Evolutionary conservation across 2,329 filamentous ascomycete species (phyloP).

Genomic region (Macrophomina tecta): DNA sequence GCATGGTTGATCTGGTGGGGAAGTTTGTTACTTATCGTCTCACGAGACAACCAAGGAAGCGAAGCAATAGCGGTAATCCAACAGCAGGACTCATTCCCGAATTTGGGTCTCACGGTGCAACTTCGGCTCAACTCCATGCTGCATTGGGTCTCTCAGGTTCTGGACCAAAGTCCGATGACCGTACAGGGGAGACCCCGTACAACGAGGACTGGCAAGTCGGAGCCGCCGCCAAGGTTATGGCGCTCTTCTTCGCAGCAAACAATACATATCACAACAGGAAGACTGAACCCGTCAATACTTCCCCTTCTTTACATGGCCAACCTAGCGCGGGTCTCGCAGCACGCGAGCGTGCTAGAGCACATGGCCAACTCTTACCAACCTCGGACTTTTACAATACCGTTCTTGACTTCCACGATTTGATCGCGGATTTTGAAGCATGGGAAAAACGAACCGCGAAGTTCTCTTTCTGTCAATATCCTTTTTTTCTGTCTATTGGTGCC

Average conservation of each 20-base stretch:
- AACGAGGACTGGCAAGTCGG: constrained; percentile 89
- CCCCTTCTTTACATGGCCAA: constrained; percentile 22
- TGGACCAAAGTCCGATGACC: constrained; percentile 55
- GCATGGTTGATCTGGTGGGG: constrained; percentile 76
- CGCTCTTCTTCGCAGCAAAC: constrained; percentile 82
- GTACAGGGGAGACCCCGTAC: constrained; percentile 56
- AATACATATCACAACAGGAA: constrained; percentile 50
- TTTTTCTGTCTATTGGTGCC: constrained; percentile 87
- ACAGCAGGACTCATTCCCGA: constrained; percentile 75
- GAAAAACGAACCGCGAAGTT: constrained; percentile 77
- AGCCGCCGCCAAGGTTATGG: constrained; percentile 79
- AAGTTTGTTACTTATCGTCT: constrained; percentile 84
- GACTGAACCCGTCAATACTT: constrained; percentile 27
- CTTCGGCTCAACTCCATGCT: constrained; percentile 75
- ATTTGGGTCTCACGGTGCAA: constrained; percentile 58
- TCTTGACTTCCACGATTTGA: constrained; percentile 83
- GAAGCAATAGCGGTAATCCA: constrained; percentile 64
- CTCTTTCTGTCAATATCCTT: constrained; percentile 90
- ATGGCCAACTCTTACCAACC: constrained; percentile 75
- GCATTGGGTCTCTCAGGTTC: constrained; percentile 63
- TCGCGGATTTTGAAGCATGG: constrained; percentile 88
- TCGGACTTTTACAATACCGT: constrained; percentile 88
- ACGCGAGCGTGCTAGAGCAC: constrained; percentile 53
- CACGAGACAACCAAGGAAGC: constrained; percentile 71
- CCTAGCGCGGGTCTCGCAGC: constrained; percentile 47